Evolutionary conservation across 2,329 filamentous ascomycete species (phyloP), one percentile per base, ranked within the genome.

Genomic region (Colletotrichum tabaci): DNA sequence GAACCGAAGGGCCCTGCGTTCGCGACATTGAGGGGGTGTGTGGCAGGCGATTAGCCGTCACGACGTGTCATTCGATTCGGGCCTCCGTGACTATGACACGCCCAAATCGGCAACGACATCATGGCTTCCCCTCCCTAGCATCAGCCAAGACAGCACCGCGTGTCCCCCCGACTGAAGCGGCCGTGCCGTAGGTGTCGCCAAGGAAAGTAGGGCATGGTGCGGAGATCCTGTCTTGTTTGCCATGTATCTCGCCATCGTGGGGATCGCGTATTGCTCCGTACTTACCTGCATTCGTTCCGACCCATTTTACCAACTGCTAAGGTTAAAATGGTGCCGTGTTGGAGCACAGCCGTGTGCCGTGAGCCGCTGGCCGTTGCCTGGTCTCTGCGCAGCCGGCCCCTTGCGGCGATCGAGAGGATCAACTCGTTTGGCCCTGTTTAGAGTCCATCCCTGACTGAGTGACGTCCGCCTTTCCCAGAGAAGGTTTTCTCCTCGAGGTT

Each of bases 401-500:
- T 60, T 71, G 65, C 58, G 40, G 65, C 69, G 69, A 72, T 72
- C 65, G 38, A 64, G 46, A 55, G 16, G 16, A 40, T 10, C 12
- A 47, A 30, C 53, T 40, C 49, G 65, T 71, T 71, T 60, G 65
- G 49, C 55, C 40, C 30, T 44, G 64, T 68, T 44, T 69, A 26
- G 47, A 42, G 46, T 40, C 46, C 40, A 68, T 55, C 61, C 58
- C 69, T n/a, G 52, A 30, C 23, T 55, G 38, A 23, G n/a, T 38
- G 40, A 55, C 18, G 52, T 35, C 53, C 53, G 63, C 44, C 52
- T 40, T 63, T 46, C 6, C 38, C 18, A 44, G n/a, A 16, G 30
- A 72, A 60, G 60, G 58, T 72, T 72, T 63, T 72, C 69, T 72
- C 69, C 40, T 30, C 53, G 18, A 46, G 9, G 60, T 58, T 68